Conservation (phyloP, 2,329 filamentous ascomycete species). For the Botrytis pseudocinerea region DNA sequence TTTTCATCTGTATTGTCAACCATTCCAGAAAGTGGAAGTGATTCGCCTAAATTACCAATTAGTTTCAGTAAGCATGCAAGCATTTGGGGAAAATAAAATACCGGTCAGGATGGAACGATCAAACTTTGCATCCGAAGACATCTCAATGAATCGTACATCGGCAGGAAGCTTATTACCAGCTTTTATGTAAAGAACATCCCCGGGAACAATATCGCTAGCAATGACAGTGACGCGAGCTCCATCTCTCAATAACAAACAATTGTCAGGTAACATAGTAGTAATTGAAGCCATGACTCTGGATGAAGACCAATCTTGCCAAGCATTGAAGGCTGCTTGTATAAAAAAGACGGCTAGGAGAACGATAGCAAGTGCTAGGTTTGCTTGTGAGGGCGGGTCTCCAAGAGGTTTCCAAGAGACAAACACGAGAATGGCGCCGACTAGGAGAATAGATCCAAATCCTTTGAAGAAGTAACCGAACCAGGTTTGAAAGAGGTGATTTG, state of each 20-base stretch:
- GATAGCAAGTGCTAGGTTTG: conserved; percentile 71
- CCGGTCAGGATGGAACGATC: conserved; percentile 70
- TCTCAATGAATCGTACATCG: conserved; percentile 67
- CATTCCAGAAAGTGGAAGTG: conserved; percentile 60
- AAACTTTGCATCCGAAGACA: conserved; percentile 69
- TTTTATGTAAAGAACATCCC: conserved; percentile 67
- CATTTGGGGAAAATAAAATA: background rate
- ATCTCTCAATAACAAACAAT: conserved; percentile 64
- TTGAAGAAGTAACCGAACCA: conserved; percentile 69
- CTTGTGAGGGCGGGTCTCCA: conserved; percentile 64
- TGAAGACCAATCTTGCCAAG: conserved; percentile 73
- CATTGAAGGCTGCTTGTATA: conserved; percentile 67
- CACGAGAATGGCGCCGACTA: conserved; percentile 67
- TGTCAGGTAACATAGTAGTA: conserved; percentile 74
- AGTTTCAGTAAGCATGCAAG: background rate
- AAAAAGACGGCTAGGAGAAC: conserved; percentile 69
- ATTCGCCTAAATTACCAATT: conserved; percentile 49
- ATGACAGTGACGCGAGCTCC: conserved; percentile 51
- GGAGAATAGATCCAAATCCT: conserved; percentile 70
- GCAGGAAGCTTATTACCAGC: conserved; percentile 72
- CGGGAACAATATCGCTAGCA: conserved; percentile 65
- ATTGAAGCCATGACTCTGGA: conserved; percentile 75
- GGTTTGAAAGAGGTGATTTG: conserved; percentile 33
- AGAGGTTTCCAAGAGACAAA: conserved; percentile 75
- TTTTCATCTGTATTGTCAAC: conserved; percentile 67